Evolutionary conservation across 2,329 filamentous ascomycete species (phyloP), one percentile per base, ranked within the genome.

Genomic region (Neonectria hederae): DNA sequence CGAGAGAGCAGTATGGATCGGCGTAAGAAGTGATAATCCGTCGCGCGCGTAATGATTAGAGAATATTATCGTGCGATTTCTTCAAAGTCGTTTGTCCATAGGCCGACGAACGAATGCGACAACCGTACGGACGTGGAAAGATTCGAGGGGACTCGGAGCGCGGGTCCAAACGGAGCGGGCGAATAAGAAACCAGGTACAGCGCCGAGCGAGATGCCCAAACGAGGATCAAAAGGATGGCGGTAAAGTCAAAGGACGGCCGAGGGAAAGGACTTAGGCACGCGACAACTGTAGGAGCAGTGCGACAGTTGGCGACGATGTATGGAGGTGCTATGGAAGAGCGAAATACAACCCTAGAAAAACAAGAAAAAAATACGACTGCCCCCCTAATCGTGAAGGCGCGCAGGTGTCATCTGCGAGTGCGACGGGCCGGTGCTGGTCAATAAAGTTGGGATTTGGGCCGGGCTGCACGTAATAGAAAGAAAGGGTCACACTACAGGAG

Each of bases 391-490:
- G 35, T 52, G 35, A 61, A 56, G 52, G 28, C 46, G 35, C 35
- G 52, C 35, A 46, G 26, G 55, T 51, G 28, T 48, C 55, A 4
- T 46, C 19, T 48, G 14, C 43, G 57, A 48, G 5, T 48, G 35
- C 42, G 53, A 52, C 52, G 56, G 42, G 51, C 52, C 24, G 43
- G 51, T 38, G 57, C 40, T 35, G 57, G 57, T 28, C 42, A 57
- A 52, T 52, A 59, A 57, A 59, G 57, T 66, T 66, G 56, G 40
- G 32, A 42, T 59, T 59, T 59, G 32, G 54, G 24, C 59, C 58
- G 35, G 30, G 28, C 59, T 63, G 63, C 55, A 60, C 49, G 63
- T 63, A 65, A 65, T 63, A 54, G 53, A 59, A 63, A 59, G 43
- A 54, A 63, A 56, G 51, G 59, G 22, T 30, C 38, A 40, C 45